Evolutionary conservation across 495 filamentous ascomycete genomes (phyloP), one percentile per base, ranked within the genome.

Genomic region (Cryomyces minteri): DNA sequence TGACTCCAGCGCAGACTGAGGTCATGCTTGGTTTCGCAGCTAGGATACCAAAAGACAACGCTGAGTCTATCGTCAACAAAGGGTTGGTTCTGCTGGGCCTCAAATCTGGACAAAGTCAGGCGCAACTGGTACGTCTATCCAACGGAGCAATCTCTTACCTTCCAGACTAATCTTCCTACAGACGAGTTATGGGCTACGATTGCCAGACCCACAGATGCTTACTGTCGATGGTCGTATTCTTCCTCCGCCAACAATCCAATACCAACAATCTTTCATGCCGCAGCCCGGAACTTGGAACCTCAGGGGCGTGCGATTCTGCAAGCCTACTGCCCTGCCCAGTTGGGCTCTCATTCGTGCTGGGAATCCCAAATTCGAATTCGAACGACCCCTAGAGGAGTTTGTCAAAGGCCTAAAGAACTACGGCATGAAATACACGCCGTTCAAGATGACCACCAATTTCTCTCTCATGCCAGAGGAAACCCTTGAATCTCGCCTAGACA

Each of bases 21-120:
- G 43, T 58, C 0, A 88, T 88, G 80, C 69, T 84, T 18, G 55
- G 53, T 2, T 83, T 87, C 55, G 77, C 85, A 1, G 80, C 78
- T 32, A 71, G 82, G 9, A 59, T 60, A 7, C 81, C 84, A 0
- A 65, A 60, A 0, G 61, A 67, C 33, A 92, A 92, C 51, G 81
- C 79, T 0, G 46, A 62, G 12, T 80, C 77, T 0, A 80, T 94
- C 52, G 63, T 71, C 2, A 66, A 54, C 0, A 61, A 68, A 6
- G 83, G 76, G 14, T 66, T 64, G 2, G 44, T 52, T 0, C 55
- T 74, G 5, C 58, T 79, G 36, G 66, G 71, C 6, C n/a, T n/a
- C n/a, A n/a, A n/a, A n/a, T n/a, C n/a, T n/a, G n/a, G n/a, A n/a
- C n/a, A n/a, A n/a, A n/a, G n/a, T n/a, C n/a, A n/a, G n/a, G n/a